Evolutionary conservation across 108 stramenopile species (phyloP), one percentile per base, ranked within the genome.

Genomic region (Cyclotella cryptica): DNA sequence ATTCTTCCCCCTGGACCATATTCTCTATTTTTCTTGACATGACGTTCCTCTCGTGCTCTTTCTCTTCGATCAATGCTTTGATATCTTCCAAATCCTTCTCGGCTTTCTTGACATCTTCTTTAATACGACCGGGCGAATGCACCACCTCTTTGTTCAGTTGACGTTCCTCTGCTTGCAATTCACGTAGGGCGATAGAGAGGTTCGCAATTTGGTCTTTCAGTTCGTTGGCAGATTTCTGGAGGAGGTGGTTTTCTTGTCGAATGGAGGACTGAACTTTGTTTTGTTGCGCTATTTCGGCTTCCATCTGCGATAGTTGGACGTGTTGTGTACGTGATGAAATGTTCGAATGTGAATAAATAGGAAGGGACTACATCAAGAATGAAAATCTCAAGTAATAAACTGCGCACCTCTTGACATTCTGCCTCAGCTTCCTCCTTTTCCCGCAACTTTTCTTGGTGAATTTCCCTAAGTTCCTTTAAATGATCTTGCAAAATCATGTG

Each of bases 151-250:
- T 66, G 45, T 54, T 69, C 60, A 96, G 66, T 26, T 86, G 74
- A 58, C 90, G 87, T 68, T 90, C 89, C 66, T 89, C 89, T 0
- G 71, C 83, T 64, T 92, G 84, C 3, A 85, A 69, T 53, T 96
- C 96, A 66, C 93, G 81, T 1, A 96, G 77, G 3, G 89, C 84
- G 68, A 94, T 89, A 24, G 78, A 77, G 0, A 88, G 79, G 18
- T 90, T 89, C 30, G 87, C 90, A 30, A 94, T 77, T 71, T 92
- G 85, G 83, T 96, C 93, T 66, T 93, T 88, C 15, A 96, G 71
- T 40, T 86, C 90, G 64, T 87, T 93, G 68, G 88, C 88, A 60
- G 85, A 75, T 64, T 88, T 92, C 79, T 96, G 94, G 26, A 94
- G 86, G 42, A 77, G 71, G 19, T 84, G 81, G 5, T 88, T 90